These are phyloP conservation scores for Rhizomucor pusillus DNA, from an alignment of 371 early-diverging fungal genomes.

Conservation along the genomic window DNA sequence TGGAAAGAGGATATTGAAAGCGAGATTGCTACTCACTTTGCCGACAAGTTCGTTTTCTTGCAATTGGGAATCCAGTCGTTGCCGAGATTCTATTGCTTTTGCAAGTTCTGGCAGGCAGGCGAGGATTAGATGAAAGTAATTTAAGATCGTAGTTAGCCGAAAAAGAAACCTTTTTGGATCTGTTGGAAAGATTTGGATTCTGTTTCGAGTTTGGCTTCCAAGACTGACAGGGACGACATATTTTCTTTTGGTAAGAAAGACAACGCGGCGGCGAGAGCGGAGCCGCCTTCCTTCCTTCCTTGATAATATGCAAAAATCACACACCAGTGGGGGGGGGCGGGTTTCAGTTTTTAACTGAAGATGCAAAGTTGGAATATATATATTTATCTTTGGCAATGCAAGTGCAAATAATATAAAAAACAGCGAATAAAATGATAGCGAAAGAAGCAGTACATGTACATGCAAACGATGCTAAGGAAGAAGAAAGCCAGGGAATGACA, in stretches of 20 bases:
- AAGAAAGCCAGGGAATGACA: too few relatives aligned
- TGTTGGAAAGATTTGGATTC: constrained; percentile 63
- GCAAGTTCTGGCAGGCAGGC: constrained; percentile 63
- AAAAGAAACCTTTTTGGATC: constrained; percentile 56
- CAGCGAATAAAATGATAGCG: neutral
- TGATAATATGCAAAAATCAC: too few relatives aligned
- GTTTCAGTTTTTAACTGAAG: too few relatives aligned
- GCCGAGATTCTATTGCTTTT: constrained; percentile 72
- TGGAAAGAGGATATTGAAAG: neutral
- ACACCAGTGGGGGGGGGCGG: too few relatives aligned
- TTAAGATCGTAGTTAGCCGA: neutral
- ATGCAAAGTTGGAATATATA: too few relatives aligned
- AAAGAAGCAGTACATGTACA: neutral
- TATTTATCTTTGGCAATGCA: too few relatives aligned
- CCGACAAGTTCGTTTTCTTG: constrained; percentile 93
- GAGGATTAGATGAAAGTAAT: neutral
- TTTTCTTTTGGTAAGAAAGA: neutral
- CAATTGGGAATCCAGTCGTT: constrained; percentile 90
- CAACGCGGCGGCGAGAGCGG: neutral
- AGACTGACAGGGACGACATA: constrained; percentile 8
- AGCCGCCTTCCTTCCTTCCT: too few relatives aligned
- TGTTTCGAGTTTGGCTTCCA: constrained; percentile 61
- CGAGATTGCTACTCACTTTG: constrained; percentile 46
- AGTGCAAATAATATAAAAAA: neutral
- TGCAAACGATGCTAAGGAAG: too few relatives aligned